Percentiles rank a stretch among this genome's conserved stretches.
phyloP scores from a whole-genome alignment of 2,329 filamentous ascomycete genomes.

The Monosporascus sp. region DNA sequence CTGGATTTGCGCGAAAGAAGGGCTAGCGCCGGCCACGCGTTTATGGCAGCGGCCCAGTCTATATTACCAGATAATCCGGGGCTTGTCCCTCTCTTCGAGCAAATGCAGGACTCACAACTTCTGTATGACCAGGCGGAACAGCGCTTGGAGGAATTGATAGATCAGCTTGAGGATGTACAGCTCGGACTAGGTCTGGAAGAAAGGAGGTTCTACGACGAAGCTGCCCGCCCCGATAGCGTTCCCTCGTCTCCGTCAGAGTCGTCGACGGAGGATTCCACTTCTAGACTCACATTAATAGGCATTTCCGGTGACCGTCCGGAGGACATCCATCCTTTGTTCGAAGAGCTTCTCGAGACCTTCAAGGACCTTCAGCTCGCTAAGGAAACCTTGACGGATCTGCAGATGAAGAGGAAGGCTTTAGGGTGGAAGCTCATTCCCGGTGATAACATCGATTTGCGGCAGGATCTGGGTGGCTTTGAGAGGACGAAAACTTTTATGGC shows the following conservation, averaged over 20 bases:
- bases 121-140: slow-evolving; percentile 20
- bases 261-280: background rate
- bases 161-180: slow-evolving; percentile 20
- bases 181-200: slow-evolving; percentile 18
- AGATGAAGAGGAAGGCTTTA: slow-evolving; percentile 29
- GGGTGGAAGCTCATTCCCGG: slow-evolving; percentile 16
- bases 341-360: slow-evolving; percentile 36
- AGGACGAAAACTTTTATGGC: slow-evolving; percentile 30
- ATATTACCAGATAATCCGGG: slow-evolving; percentile 13
- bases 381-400: slow-evolving; percentile 42
- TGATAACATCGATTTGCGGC: slow-evolving; percentile 16
- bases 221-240: slow-evolving; percentile 10
- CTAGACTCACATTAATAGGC: slow-evolving; percentile 14
- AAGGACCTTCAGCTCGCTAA: slow-evolving; percentile 41
- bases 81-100: slow-evolving; percentile 18
- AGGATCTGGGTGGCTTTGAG: slow-evolving; percentile 22
- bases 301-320: slow-evolving; percentile 29
- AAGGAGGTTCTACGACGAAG: slow-evolving; percentile 18
- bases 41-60: slow-evolving; percentile 19
- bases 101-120: slow-evolving; percentile 15
- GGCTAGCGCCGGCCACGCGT: slow-evolving; percentile 19
- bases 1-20: slow-evolving; percentile 17
- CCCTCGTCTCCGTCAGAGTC: background rate
- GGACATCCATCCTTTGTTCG: slow-evolving; percentile 43
- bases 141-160: slow-evolving; percentile 21